These are phyloP conservation scores for Solanum chmielewskii DNA, from an alignment of 257 asterid species.

Conservation along the genomic window DNA sequence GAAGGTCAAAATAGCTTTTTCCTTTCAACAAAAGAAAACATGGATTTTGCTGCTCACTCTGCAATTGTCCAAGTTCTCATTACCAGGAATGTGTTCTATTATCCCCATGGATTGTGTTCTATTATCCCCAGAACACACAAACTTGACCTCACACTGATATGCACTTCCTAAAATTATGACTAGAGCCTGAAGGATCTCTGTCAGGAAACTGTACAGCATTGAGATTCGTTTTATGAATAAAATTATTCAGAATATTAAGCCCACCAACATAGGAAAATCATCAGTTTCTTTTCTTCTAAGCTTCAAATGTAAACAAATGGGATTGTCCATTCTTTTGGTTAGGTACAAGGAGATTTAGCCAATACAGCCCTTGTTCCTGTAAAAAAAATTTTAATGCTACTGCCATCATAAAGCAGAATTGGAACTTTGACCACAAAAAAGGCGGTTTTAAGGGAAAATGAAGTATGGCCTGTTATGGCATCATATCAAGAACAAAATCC, in stretches of 20 bases:
- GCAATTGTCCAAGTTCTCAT: not conserved
- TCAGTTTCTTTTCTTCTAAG: not conserved
- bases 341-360: not conserved
- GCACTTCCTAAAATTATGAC: not conserved
- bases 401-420: not conserved
- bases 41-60: not conserved
- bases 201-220: not conserved
- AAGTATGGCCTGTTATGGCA: not conserved
- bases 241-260: not conserved
- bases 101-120: not conserved
- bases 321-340: not conserved
- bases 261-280: not conserved
- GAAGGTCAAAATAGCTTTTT: not conserved
- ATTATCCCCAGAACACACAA: not conserved
- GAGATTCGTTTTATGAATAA: not conserved
- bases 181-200: not conserved
- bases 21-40: not conserved
- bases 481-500: not conserved
- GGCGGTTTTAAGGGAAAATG: not conserved
- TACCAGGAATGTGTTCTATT: not conserved
- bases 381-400: not conserved
- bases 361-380: not conserved
- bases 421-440: not conserved
- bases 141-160: not conserved
- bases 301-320: not conserved